These are phyloP conservation scores for Malus sylvestris DNA, from an alignment of 306 rosid genomes.

Conservation along the genomic window DNA sequence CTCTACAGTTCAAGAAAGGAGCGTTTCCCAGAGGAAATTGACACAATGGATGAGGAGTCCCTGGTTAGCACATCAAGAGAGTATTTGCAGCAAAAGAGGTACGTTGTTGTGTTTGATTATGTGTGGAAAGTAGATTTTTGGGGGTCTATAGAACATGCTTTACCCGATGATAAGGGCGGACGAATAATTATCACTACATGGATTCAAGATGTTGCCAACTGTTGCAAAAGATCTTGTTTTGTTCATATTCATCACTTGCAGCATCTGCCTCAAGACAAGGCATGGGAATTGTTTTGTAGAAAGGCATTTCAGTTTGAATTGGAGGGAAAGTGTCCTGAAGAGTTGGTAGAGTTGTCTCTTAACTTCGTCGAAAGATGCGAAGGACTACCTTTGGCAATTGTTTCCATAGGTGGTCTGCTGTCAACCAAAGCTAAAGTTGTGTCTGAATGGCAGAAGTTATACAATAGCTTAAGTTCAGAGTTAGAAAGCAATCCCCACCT, in stretches of 20 bases:
- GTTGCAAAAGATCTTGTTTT: background rate
- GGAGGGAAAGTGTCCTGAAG: background rate
- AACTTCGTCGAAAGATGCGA: background rate
- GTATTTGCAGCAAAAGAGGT: slow-evolving; percentile 6
- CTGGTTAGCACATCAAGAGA: background rate
- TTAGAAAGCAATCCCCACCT: slow-evolving; percentile 1
- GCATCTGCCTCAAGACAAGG: background rate
- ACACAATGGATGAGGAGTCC: background rate
- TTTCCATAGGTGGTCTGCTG: background rate
- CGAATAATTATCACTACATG: slow-evolving; percentile 11
- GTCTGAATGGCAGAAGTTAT: background rate
- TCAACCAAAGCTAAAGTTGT: background rate
- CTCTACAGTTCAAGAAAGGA: background rate
- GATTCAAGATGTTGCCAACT: background rate
- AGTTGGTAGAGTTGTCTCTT: background rate
- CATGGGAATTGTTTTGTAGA: slow-evolving; percentile 7
- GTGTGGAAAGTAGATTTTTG: slow-evolving; percentile 12
- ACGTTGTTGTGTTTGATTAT: slow-evolving; percentile 14
- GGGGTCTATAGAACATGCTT: background rate
- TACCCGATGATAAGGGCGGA: background rate
- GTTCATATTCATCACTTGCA: background rate
- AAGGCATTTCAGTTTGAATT: background rate
- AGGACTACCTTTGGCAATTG: slow-evolving; percentile 15
- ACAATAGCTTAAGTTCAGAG: slow-evolving; percentile 7
- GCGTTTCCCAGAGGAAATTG: background rate